These are phyloP conservation scores for Kodamaea kakaduensis DNA, from an alignment of 805 yeast species.

Conservation along the genomic window DNA sequence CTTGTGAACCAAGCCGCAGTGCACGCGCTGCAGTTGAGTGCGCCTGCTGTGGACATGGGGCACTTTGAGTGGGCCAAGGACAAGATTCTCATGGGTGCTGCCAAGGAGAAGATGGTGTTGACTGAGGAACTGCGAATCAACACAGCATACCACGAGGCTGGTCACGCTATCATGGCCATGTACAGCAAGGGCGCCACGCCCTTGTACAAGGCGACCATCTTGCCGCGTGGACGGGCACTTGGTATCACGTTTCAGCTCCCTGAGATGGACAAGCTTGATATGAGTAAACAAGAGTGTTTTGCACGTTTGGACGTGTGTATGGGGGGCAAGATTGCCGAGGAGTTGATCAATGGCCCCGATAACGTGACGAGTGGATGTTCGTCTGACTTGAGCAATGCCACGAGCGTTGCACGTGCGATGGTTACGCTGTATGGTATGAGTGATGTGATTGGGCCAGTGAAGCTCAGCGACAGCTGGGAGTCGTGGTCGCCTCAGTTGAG, in stretches of 20 bases:
- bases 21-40: conserved; percentile 89
- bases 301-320: conserved; percentile 95
- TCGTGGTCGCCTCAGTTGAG: conserved; percentile 88
- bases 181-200: conserved; percentile 93
- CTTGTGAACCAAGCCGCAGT: conserved; percentile 98
- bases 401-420: conserved; percentile 93
- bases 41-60: conserved; percentile 81
- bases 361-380: conserved; percentile 96
- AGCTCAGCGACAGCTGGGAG: conserved; percentile 86
- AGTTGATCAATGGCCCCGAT: conserved; percentile 82
- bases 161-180: conserved; percentile 98
- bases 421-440: conserved; percentile 97
- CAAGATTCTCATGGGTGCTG: conserved; percentile 96
- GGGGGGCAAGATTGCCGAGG: conserved; percentile 99
- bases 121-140: conserved; percentile 91
- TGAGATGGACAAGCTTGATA: conserved; percentile 95
- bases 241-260: conserved; percentile 98
- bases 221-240: conserved; percentile 94
- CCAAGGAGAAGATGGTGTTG: conserved; percentile 94
- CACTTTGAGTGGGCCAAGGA: conserved; percentile 99
- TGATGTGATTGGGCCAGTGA: conserved; percentile 87
- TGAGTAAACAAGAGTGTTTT: conserved; percentile 81
- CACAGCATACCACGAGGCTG: conserved; percentile 98
- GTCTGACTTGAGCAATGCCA: conserved; percentile 84
- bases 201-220: conserved; percentile 90